Evolutionary conservation across 1,284 basidiomycete species (phyloP).

Genomic region (Schizophyllum amplum): DNA sequence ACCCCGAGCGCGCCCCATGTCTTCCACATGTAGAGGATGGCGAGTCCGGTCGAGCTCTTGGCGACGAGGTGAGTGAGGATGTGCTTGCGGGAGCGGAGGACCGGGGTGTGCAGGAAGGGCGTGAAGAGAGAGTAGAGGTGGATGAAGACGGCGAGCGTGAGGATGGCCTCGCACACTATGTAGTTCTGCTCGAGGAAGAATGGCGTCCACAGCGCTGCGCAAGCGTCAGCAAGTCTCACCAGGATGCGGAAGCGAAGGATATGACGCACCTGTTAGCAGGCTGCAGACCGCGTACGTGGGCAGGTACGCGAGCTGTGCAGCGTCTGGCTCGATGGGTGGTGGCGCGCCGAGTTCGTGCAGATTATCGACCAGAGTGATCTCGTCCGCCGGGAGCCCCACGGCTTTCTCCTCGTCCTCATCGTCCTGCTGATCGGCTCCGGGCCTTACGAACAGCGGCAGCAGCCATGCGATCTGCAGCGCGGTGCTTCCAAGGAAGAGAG

Average conservation of each 20-base stretch:
- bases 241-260: not conserved
- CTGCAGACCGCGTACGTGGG: constrained; percentile 4
- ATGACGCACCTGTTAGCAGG: constrained; percentile 5
- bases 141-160: constrained; percentile 3
- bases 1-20: constrained; percentile 21
- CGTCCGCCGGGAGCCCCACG: not conserved
- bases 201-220: not conserved
- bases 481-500: constrained; percentile 5
- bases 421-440: not conserved
- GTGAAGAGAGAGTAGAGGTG: constrained; percentile 22
- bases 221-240: not conserved
- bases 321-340: constrained; percentile 2
- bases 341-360: not conserved
- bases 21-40: constrained; percentile 21
- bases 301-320: constrained; percentile 9
- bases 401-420: not conserved
- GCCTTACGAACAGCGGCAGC: constrained; percentile 1
- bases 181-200: not conserved
- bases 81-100: constrained; percentile 16
- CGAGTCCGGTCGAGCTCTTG: constrained; percentile 20
- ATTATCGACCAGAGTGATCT: not conserved
- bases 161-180: not conserved
- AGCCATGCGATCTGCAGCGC: constrained; percentile 8
- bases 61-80: constrained; percentile 20
- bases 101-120: not conserved